A percentile compares a stretch with the other conserved stretches of the same genome.
Evolutionary conservation across 2,329 filamentous ascomycete genomes (phyloP).

Genomic region (Ascochyta fabae): DNA sequence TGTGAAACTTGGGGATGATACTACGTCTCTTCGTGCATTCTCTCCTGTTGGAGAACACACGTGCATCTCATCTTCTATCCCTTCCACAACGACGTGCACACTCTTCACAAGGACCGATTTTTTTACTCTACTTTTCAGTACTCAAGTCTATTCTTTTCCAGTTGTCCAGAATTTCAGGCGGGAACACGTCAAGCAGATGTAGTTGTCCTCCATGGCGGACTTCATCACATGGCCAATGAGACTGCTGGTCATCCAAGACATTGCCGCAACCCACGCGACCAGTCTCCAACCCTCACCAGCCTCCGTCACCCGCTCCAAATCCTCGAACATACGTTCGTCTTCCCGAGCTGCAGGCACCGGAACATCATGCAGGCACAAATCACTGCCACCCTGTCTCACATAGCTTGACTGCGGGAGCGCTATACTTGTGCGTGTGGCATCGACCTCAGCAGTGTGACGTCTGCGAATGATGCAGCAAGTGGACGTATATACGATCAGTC

Average conservation of each 20-base stretch:
- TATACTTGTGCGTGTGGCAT: slow-evolving; percentile 7
- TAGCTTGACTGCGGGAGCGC: slow-evolving; percentile 13
- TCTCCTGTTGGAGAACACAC: too few species aligned
- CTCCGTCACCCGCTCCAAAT: slow-evolving; percentile 34
- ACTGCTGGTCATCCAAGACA: slow-evolving; percentile 43
- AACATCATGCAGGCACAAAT: slow-evolving; percentile 38
- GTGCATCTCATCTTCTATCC: too few species aligned
- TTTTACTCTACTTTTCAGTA: not conserved
- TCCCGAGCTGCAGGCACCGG: slow-evolving; percentile 34
- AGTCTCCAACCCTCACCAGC: slow-evolving; percentile 32
- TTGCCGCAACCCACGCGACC: slow-evolving; percentile 35
- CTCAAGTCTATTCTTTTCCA: not conserved
- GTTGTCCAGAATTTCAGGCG: not conserved
- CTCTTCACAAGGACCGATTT: not conserved
- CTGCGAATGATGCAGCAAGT: slow-evolving; percentile 27
- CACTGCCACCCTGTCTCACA: slow-evolving; percentile 34
- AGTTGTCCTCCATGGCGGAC: not conserved
- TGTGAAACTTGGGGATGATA: too few species aligned
- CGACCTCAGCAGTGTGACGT: slow-evolving; percentile 19
- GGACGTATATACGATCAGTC: slow-evolving; percentile 24
- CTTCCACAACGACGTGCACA: not conserved
- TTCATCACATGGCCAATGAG: slow-evolving; percentile 34
- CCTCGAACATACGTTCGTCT: slow-evolving; percentile 39
- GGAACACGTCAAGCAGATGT: not conserved
- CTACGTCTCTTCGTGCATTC: too few species aligned